These are phyloP conservation scores for Schizophyllum commune DNA, from an alignment of 1,284 basidiomycete species.

Conservation along the genomic window DNA sequence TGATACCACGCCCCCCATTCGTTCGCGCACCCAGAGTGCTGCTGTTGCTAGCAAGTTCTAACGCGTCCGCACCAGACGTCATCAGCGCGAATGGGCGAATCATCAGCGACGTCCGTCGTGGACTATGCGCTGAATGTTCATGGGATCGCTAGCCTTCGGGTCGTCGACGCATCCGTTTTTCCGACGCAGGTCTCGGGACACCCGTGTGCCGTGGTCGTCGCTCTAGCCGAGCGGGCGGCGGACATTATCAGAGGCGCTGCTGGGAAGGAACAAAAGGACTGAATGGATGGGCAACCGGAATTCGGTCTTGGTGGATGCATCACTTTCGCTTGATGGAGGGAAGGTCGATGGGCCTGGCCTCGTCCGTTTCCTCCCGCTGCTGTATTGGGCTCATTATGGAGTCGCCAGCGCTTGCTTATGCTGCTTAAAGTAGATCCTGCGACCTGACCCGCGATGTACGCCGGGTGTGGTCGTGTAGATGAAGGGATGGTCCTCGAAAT, in stretches of 20 bases:
- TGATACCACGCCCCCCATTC: not conserved
- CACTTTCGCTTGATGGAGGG: too few species aligned
- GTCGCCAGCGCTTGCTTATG: too few species aligned
- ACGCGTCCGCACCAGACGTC: constrained; percentile 6
- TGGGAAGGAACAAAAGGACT: not conserved
- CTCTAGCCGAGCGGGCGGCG: constrained; percentile 9
- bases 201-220: constrained; percentile 9
- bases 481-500: too few species aligned
- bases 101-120: constrained; percentile 9
- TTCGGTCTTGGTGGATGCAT: too few species aligned
- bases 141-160: not conserved
- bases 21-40: too few species aligned
- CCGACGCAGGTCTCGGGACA: constrained; percentile 6
- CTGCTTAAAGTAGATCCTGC: too few species aligned
- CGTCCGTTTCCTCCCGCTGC: too few species aligned
- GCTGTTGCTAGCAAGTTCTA: not conserved
- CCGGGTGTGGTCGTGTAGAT: too few species aligned
- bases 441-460: too few species aligned
- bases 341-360: too few species aligned
- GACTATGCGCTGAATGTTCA: not conserved
- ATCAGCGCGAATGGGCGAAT: constrained; percentile 19
- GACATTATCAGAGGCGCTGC: constrained; percentile 6
- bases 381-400: too few species aligned
- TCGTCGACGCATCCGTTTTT: not conserved
- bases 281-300: not conserved